These are phyloP conservation scores for Lithocarpus polystachyus DNA, from an alignment of 306 rosid genomes.

Conservation along the genomic window DNA sequence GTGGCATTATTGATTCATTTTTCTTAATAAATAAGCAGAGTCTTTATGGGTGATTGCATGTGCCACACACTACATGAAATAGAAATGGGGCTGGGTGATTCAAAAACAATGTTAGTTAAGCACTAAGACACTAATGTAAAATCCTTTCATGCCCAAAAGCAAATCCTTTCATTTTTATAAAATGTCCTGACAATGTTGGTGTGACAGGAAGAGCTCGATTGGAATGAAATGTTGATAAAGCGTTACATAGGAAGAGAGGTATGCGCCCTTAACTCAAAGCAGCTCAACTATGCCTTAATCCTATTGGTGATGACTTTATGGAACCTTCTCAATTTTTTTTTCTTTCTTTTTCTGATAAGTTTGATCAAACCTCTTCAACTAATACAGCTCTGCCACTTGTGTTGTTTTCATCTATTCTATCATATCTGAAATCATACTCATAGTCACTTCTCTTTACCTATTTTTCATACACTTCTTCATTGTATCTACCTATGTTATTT, in stretches of 20 bases:
- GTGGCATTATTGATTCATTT: neutral
- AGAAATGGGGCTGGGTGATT: neutral
- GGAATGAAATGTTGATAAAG: conserved; percentile 74
- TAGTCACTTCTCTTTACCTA: no score
- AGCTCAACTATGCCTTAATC: neutral
- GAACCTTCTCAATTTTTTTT: neutral
- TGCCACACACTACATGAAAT: neutral
- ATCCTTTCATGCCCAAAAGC: neutral
- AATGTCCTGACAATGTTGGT: conserved; percentile 16
- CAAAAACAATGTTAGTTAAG: neutral
- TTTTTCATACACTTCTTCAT: no score
- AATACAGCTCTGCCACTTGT: neutral
- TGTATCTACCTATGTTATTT: neutral
- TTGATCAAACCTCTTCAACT: neutral
- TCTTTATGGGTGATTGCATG: neutral
- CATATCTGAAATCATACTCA: neutral
- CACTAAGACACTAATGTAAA: neutral
- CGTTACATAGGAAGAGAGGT: conserved; percentile 89
- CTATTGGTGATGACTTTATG: neutral
- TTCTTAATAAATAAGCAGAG: no score
- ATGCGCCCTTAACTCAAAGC: neutral
- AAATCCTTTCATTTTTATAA: neutral
- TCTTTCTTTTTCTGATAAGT: no score
- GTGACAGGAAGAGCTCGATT: conserved; percentile 82
- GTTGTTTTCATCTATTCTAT: neutral